These are phyloP conservation scores for Canavalia ensiformis DNA, from an alignment of 306 rosid genomes.

Conservation along the genomic window DNA sequence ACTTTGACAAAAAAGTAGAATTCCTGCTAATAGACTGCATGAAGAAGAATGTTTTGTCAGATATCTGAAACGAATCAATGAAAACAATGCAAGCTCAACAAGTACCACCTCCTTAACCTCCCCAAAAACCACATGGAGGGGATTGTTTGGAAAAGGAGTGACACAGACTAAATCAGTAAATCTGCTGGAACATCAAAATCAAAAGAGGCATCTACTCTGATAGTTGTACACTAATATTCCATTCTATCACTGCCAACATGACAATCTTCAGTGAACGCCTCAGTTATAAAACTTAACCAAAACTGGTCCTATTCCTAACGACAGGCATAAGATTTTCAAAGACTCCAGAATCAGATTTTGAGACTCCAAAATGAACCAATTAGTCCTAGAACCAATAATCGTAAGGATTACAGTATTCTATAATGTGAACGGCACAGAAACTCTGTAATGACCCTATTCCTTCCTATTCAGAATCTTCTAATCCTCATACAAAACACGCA, in stretches of 20 bases:
- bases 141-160: neutral
- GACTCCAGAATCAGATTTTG: neutral
- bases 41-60: neutral
- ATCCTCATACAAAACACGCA: constrained; percentile 1
- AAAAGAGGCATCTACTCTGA: neutral
- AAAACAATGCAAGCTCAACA: neutral
- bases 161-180: neutral
- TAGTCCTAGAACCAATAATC: neutral
- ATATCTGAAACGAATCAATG: constrained; percentile 6
- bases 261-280: neutral
- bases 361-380: neutral
- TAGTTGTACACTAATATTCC: neutral
- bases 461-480: neutral
- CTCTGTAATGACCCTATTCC: neutral
- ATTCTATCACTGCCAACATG: neutral
- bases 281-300: neutral
- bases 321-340: neutral
- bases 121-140: neutral
- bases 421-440: neutral
- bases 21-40: constrained; percentile 37
- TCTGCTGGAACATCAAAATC: neutral
- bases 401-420: neutral
- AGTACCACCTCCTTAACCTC: neutral
- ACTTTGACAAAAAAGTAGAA: constrained; percentile 32
- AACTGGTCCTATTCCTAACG: neutral